A percentile compares a stretch with the other conserved stretches of the same genome.
Conservation (phyloP, 306 rosid species). For the Astragalus glycyphyllos region DNA sequence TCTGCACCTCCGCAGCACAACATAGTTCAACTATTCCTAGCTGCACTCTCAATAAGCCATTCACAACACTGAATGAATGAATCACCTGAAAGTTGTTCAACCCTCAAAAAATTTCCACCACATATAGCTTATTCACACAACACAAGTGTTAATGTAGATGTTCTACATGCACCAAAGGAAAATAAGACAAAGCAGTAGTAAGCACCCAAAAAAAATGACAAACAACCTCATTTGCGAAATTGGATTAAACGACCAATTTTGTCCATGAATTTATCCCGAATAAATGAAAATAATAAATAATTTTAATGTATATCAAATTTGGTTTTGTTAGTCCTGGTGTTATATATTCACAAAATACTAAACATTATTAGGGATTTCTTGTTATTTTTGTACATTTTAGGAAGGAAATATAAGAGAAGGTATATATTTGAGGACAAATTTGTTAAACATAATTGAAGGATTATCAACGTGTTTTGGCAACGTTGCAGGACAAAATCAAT, state of each 20-base stretch:
- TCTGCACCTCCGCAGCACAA: slow-evolving; percentile 85
- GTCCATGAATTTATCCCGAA: no score
- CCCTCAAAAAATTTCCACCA: slow-evolving; percentile 9
- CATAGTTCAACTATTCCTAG: slow-evolving; percentile 60
- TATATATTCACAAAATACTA: no score
- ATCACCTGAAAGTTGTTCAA: slow-evolving; percentile 42
- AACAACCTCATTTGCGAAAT: neutral
- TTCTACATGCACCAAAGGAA: neutral
- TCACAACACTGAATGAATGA: slow-evolving; percentile 35
- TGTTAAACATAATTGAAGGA: no score
- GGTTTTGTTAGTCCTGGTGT: no score
- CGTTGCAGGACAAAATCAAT: neutral
- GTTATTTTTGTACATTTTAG: no score
- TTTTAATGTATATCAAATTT: no score
- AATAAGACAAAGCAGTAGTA: slow-evolving; percentile 8
- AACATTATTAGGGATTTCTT: no score
- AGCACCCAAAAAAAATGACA: neutral
- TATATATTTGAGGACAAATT: no score
- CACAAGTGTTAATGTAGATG: neutral
- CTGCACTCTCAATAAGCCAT: slow-evolving; percentile 56
- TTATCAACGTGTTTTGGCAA: slow-evolving; percentile 10
- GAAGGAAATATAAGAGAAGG: no score
- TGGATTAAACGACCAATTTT: no score
- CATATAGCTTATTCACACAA: slow-evolving; percentile 1
- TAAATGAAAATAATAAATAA: no score